These are phyloP conservation scores for Kazachstania taianensis DNA, from an alignment of 805 yeast genomes.

Conservation along the genomic window DNA sequence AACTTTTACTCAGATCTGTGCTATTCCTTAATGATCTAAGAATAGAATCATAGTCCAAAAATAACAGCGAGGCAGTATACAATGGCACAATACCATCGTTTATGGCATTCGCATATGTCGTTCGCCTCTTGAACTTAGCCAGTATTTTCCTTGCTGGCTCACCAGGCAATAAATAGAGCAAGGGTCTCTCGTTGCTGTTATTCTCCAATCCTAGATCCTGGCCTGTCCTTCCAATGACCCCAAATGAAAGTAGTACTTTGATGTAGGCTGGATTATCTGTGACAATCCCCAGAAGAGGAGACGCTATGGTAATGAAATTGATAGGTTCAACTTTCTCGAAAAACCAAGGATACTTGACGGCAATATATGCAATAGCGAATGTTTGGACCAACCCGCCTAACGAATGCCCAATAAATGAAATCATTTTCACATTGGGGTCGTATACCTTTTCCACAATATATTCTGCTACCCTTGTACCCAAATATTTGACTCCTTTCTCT, in stretches of 20 bases:
- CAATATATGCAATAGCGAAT: constrained; percentile 65
- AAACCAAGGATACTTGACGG: constrained; percentile 58
- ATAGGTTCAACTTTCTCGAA: constrained; percentile 50
- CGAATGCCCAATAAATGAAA: constrained; percentile 73
- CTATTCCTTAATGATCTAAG: constrained; percentile 17
- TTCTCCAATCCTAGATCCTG: constrained; percentile 56
- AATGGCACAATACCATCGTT: constrained; percentile 80
- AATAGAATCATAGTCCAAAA: constrained; percentile 52
- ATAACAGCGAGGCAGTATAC: constrained; percentile 59
- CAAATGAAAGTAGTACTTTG: constrained; percentile 57
- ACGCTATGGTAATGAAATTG: constrained; percentile 63
- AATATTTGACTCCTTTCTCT: constrained; percentile 64
- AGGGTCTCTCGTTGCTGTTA: constrained; percentile 39
- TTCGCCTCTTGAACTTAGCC: constrained; percentile 49
- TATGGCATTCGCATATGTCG: constrained; percentile 63
- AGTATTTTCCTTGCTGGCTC: constrained; percentile 50
- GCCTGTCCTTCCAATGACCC: constrained; percentile 74
- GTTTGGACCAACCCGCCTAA: constrained; percentile 72
- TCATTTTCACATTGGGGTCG: constrained; percentile 36
- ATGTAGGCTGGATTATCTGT: constrained; percentile 72
- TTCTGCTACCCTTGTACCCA: constrained; percentile 65
- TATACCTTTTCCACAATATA: constrained; percentile 42
- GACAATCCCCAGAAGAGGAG: constrained; percentile 67
- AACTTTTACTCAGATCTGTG: background rate
- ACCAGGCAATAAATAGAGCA: constrained; percentile 52